Base-by-base conservation (phyloP, 345 rosid genomes). In the Turritis glabra region DNA sequence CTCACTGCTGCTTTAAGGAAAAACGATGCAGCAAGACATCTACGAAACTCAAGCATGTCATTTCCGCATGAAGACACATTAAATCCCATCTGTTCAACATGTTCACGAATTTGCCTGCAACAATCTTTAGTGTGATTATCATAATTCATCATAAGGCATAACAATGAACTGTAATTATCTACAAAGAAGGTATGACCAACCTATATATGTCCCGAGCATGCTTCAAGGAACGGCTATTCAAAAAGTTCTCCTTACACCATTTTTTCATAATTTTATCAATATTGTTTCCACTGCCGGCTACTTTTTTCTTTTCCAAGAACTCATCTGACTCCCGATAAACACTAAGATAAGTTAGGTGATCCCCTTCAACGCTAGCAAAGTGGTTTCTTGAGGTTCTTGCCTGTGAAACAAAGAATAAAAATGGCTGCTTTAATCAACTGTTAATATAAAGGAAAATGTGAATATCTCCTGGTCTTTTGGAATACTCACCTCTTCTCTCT, bases 11-110 rank as follows among this genome's bases (percentile, higher is more conserved):
- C 98, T 79, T 91, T 90, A 63, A 91, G 90, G 84, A 94, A 94
- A 84, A 94, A 94, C 13, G 97, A 85, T 54, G 96, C 88, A 22
- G 95, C 89, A 23, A 94, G 97, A 81, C 98, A 94, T 83, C 90
- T 88, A 32, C 89, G 87, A 75, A 87, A 90, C 81, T 83, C 91
- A 77, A 88, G 86, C 71, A 76, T 71, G 78, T 90, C 96, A n/a
- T 85, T 87, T 22, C 95, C 96, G 44, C 97, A 90, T 47, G 98
- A 91, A 72, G 90, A 82, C 58, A 89, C 64, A 60, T 19, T 59
- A 76, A 94, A 88, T 37, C 91, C 91, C 93, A 94, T 88, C 79
- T 88, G 96, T 67, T 86, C 84, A 74, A 85, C 84, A 38, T 85
- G 89, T 29, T 82, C 87, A 25, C 80, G 85, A 76, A 94, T 89